Evolutionary conservation across 148 eudicot genomes (phyloP).

Genomic region (Rhododendron ovatum): DNA sequence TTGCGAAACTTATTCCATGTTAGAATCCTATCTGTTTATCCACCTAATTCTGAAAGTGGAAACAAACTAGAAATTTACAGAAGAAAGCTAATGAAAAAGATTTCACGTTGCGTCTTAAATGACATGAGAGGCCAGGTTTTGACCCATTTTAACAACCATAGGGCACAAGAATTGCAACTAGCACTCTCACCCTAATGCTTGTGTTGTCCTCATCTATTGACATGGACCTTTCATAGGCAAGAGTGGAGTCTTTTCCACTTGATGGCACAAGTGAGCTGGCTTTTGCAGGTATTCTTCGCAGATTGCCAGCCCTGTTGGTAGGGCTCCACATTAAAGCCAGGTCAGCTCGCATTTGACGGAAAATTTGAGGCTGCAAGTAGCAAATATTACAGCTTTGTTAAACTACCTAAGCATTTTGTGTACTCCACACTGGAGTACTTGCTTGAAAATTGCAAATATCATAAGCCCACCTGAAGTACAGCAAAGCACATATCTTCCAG

Average conservation of each 20-base stretch:
- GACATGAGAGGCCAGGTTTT: not conserved
- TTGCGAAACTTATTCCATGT: not conserved
- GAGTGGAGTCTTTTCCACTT: conserved; percentile 18
- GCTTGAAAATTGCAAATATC: not conserved
- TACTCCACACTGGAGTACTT: conserved; percentile 1
- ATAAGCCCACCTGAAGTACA: conserved; percentile 65
- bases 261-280: conserved; percentile 26
- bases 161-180: not conserved
- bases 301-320: conserved; percentile 41
- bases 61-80: not conserved
- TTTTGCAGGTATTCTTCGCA: conserved; percentile 51
- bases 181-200: conserved; percentile 51
- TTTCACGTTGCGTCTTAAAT: not conserved
- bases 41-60: not conserved
- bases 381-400: not conserved
- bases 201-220: conserved; percentile 36
- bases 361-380: conserved; percentile 69
- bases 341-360: conserved; percentile 71
- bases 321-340: conserved; percentile 91
- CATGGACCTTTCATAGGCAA: conserved; percentile 24
- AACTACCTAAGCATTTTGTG: not conserved
- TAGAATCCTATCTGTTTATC: not conserved
- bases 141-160: not conserved
- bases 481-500: conserved; percentile 97
- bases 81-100: not conserved